Evolutionary conservation across 2,329 filamentous ascomycete genomes (phyloP), one percentile per base, ranked within the genome.

Genomic region (Daldinia sp.): DNA sequence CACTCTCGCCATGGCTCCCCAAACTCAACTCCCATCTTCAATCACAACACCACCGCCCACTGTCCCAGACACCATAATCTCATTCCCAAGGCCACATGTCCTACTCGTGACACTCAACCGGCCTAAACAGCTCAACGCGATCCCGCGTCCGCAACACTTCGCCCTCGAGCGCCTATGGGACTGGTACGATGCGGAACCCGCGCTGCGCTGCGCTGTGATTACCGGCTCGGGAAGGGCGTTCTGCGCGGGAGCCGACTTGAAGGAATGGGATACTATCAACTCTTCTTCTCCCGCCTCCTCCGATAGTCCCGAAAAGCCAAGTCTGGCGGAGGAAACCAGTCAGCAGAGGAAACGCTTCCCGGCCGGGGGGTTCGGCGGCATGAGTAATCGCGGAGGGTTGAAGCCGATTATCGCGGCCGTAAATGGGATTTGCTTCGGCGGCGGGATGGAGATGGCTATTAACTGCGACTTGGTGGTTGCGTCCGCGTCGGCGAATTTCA

Each of bases 331-430:
- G 44, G 44, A 48, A 23, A 23, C 26, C 12, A 6, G 18, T 23
- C 53, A 6, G 15, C 37, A 28, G 33, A 4, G n/a, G 50, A 12
- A 37, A 6, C 69, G 72, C 18, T 80, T 80, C 76, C 74, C 82
- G 0, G 74, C 82, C 0, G 79, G 81, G 1, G 91, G 90, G 1
- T 91, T 93, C 67, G 90, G 88, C 26, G 91, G 87, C 0, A 80
- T 94, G 35, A 89, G 87, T 60, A 89, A 92, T 70, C 84, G 92
- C 28, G 78, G 80, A 4, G 91, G 91, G 54, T 89, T 88, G 79
- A 95, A 95, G 75, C 92, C 92, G 5, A 84, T 95, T 62, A 86
- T 95, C 30, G 91, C 89, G 1, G 92, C 92, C 0, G 90, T 94
- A 20, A 93, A 94, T 75, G 92, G 92, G 6, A 82, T 91, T 18